Conservation (phyloP, 306 rosid species). For the Cicer arietinum region DNA sequence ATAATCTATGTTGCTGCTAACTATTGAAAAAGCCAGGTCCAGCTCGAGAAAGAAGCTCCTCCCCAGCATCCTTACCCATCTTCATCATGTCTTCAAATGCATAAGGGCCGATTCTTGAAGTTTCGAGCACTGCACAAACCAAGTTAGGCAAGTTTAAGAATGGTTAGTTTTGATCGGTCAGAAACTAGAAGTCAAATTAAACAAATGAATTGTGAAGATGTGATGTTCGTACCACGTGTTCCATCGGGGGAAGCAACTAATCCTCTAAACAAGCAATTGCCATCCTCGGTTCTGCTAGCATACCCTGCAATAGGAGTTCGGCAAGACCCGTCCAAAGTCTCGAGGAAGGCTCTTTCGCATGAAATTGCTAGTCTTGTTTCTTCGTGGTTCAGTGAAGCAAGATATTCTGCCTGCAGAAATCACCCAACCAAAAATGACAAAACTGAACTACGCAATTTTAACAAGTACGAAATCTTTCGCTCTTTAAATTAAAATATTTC, state of each 20-base stretch:
- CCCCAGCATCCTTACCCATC: slow-evolving; percentile 90
- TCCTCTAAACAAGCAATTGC: slow-evolving; percentile 85
- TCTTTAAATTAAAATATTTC: slow-evolving; percentile 6
- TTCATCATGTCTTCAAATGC: slow-evolving; percentile 69
- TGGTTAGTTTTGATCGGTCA: slow-evolving; percentile 1
- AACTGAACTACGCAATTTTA: slow-evolving; percentile 1
- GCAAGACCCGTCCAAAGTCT: slow-evolving; percentile 85
- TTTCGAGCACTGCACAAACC: slow-evolving; percentile 71
- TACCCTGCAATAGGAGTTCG: slow-evolving; percentile 94
- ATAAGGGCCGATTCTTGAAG: slow-evolving; percentile 71
- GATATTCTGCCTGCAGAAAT: slow-evolving; percentile 65
- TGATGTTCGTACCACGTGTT: slow-evolving; percentile 59
- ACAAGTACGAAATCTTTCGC: slow-evolving; percentile 2
- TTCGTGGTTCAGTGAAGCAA: slow-evolving; percentile 82
- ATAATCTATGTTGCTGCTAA: slow-evolving; percentile 24
- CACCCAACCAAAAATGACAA: slow-evolving; percentile 36
- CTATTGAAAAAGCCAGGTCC: slow-evolving; percentile 80
- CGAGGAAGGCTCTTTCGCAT: slow-evolving; percentile 87
- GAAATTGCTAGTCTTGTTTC: slow-evolving; percentile 83
- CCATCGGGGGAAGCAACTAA: slow-evolving; percentile 91
- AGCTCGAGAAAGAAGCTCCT: slow-evolving; percentile 83
- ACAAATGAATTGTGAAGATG: slow-evolving; percentile 23
- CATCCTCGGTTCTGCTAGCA: slow-evolving; percentile 73
- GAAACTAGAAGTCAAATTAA: slow-evolving; percentile 5
- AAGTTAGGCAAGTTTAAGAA: neutral